phyloP scores from a whole-genome alignment of 352 stramenopile genomes.

The Phytophthora sansomeana region DNA sequence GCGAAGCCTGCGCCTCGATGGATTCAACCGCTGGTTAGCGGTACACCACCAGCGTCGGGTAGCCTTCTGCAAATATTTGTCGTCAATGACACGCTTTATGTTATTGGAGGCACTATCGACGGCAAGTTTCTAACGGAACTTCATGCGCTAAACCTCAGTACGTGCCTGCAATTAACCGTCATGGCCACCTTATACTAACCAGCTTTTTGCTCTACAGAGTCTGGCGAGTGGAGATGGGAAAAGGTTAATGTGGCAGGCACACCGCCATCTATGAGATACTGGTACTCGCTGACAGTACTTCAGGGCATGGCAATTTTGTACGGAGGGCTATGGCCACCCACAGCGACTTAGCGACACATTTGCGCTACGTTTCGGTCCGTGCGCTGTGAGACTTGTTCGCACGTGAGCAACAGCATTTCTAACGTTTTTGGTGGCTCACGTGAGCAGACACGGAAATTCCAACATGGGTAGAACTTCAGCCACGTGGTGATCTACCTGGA shows the following conservation, averaged over 20 bases:
- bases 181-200: no score
- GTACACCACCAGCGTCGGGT: conserved; percentile 46
- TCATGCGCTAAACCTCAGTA: conserved; percentile 61
- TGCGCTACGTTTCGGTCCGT: conserved; percentile 61
- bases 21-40: conserved; percentile 44
- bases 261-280: conserved; percentile 67
- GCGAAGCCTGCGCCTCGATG: conserved; percentile 34
- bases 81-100: conserved; percentile 53
- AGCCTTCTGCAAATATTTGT: conserved; percentile 67
- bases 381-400: background rate
- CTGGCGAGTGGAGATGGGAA: conserved; percentile 59
- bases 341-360: conserved; percentile 61
- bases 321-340: conserved; percentile 62
- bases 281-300: conserved; percentile 61
- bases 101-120: conserved; percentile 64
- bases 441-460: conserved; percentile 42
- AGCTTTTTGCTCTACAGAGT: conserved; percentile 24
- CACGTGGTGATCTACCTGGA: conserved; percentile 53
- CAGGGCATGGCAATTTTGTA: conserved; percentile 58
- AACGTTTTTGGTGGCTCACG: conserved; percentile 3
- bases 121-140: conserved; percentile 70
- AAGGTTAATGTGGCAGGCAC: conserved; percentile 50
- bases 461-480: conserved; percentile 58
- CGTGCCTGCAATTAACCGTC: conserved; percentile 10
- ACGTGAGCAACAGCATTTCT: background rate